phyloP scores from a whole-genome alignment of 495 filamentous ascomycete genomes.

The Aspergillus nanangensis region DNA sequence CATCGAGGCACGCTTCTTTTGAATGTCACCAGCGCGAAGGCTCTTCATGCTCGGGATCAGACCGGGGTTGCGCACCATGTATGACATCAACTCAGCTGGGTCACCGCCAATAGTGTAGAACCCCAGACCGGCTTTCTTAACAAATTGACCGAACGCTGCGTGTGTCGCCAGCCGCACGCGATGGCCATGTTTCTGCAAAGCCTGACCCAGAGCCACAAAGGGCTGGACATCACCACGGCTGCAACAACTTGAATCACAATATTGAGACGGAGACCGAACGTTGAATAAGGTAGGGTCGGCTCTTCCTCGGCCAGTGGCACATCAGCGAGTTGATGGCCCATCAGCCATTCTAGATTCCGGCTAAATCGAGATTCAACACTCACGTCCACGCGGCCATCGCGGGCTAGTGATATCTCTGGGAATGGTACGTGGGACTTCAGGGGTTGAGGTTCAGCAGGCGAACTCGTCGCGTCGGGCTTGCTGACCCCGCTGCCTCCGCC shows the following conservation, averaged over 20 bases:
- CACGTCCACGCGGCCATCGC: too few relatives aligned
- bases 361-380: too few relatives aligned
- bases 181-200: background rate
- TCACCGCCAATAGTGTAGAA: constrained; percentile 80
- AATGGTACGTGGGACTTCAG: too few relatives aligned
- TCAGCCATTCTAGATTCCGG: too few relatives aligned
- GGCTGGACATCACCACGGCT: background rate
- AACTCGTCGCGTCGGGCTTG: too few relatives aligned
- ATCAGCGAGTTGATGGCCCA: too few relatives aligned
- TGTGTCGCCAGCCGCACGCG: background rate
- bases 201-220: background rate
- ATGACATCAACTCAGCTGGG: constrained; percentile 75
- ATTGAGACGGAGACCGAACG: too few relatives aligned
- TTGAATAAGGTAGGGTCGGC: too few relatives aligned
- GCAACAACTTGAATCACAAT: background rate
- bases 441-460: too few relatives aligned
- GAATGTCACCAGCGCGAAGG: constrained; percentile 62
- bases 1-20: constrained; percentile 57
- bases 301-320: too few relatives aligned
- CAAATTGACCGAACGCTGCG: background rate
- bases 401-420: too few relatives aligned
- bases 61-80: constrained; percentile 84
- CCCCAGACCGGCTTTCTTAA: constrained; percentile 53
- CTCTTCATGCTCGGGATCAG: constrained; percentile 51
- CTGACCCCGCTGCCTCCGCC: too few relatives aligned